Conservation (phyloP, 2,329 filamentous ascomycete species). For the Cercospora sp. region DNA sequence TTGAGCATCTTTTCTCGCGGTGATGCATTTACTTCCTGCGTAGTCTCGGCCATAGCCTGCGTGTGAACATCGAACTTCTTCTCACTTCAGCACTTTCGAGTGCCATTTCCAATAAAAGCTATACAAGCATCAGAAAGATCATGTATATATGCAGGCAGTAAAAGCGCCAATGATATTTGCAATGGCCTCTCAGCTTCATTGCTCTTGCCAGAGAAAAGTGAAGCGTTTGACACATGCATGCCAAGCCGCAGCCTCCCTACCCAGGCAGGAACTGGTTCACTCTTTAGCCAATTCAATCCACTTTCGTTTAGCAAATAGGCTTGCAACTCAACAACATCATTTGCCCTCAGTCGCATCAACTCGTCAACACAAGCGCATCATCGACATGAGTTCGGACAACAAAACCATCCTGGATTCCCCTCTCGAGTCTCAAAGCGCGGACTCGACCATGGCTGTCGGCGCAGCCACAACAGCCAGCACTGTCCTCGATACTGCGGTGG, state of each 20-base stretch:
- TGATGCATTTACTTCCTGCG: neutral
- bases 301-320: neutral
- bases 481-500: neutral
- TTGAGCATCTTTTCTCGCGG: neutral
- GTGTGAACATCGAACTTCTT: neutral
- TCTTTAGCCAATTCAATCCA: neutral
- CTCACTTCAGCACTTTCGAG: neutral
- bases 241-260: neutral
- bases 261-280: neutral
- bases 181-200: neutral
- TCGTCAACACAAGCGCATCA: neutral
- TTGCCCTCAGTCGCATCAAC: neutral
- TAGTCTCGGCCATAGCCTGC: neutral
- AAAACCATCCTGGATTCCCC: neutral
- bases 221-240: neutral
- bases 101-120: neutral
- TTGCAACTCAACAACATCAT: neutral
- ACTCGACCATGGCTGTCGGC: neutral
- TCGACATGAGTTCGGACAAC: neutral
- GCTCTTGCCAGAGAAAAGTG: neutral
- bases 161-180: too few species aligned
- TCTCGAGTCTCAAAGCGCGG: neutral
- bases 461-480: neutral
- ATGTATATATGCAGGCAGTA: neutral
- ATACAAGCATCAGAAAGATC: neutral